Base-by-base conservation (phyloP, 495 filamentous ascomycete genomes). In the Choiromyces venosus region DNA sequence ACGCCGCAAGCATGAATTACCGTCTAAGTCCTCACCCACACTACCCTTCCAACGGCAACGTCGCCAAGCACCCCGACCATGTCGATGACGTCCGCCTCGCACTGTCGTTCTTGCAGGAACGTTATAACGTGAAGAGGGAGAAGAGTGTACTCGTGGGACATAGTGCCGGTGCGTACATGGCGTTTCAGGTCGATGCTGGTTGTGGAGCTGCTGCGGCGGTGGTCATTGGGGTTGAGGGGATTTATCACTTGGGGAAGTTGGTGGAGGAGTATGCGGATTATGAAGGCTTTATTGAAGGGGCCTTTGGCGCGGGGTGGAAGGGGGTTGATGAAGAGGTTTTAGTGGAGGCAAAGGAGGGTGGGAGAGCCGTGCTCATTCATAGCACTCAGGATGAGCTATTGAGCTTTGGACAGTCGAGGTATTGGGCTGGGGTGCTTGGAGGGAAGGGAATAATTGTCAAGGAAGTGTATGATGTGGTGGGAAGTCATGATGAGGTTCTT, bases 1-100 rank as follows among this genome's bases (percentile, higher is more conserved):
- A 86, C 65, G 85, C 93, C 75, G 91, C 89, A 42, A 91, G 90
- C 4, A 83, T 96, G 71, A 89, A 91, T 76, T 96, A 97, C 85
- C 89, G 93, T 29, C 87, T 96, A 36, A 93, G 90, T 36, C 86
- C 91, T 1, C 87, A 95, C 81, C 90, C 91, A 0, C 71, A 80
- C 12, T 84, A 88, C 80, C 86, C 89, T 10, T 9, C 16, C 40
- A 38, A 65, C 39, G 39, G 67, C 25, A 77, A 75, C 18, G 40
- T 73, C 67, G 73, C 80, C 74, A 37, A 73, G 25, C 92, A 96
- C 76, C 93, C 93, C 0, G 88, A 91, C 64, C 92, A 94, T 75
- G 83, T 96, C 35, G 70, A 84, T 64, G 93, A 97, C 74, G 87
- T 95, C 18, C 83, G 87, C 10, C 77, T 84, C 25, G 92, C 87